A percentile compares a stretch with the other conserved stretches of the same genome.
Conservation (phyloP, 1,284 basidiomycete genomes). For the Tetrapyrgos nigripes region DNA sequence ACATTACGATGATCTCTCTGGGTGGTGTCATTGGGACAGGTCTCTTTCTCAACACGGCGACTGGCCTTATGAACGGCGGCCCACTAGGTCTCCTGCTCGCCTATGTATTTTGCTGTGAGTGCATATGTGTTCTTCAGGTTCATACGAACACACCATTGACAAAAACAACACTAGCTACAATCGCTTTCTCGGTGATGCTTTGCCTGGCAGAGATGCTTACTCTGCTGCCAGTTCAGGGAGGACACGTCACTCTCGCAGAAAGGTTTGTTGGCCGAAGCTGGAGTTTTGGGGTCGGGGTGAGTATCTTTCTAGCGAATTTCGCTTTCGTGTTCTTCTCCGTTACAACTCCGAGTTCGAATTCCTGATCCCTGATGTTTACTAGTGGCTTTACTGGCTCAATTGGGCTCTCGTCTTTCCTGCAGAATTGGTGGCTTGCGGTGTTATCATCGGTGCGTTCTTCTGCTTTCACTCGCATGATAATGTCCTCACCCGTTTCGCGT, state of each 20-base stretch:
- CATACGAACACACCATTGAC: not conserved
- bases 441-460: conserved; percentile 1
- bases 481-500: not conserved
- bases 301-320: conserved; percentile 1
- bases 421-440: conserved; percentile 10
- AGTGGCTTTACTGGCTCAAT: not conserved
- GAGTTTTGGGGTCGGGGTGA: not conserved
- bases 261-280: conserved; percentile 10
- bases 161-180: not conserved
- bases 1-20: conserved; percentile 27
- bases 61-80: conserved; percentile 13
- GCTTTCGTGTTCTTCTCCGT: conserved; percentile 1
- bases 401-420: not conserved
- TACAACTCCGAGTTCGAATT: too few relatives aligned
- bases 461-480: not conserved
- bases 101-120: conserved; percentile 8
- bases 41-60: conserved; percentile 2
- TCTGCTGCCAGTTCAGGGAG: conserved; percentile 8
- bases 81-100: conserved; percentile 13
- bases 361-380: too few relatives aligned
- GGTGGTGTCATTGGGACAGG: conserved; percentile 23
- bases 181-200: not conserved
- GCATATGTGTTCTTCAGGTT: not conserved
- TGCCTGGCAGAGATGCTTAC: conserved; percentile 13
- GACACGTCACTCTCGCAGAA: conserved; percentile 11